Evolutionary conservation across 2,329 filamentous ascomycete species (phyloP), one percentile per base, ranked within the genome.

Genomic region (Calycina marina): DNA sequence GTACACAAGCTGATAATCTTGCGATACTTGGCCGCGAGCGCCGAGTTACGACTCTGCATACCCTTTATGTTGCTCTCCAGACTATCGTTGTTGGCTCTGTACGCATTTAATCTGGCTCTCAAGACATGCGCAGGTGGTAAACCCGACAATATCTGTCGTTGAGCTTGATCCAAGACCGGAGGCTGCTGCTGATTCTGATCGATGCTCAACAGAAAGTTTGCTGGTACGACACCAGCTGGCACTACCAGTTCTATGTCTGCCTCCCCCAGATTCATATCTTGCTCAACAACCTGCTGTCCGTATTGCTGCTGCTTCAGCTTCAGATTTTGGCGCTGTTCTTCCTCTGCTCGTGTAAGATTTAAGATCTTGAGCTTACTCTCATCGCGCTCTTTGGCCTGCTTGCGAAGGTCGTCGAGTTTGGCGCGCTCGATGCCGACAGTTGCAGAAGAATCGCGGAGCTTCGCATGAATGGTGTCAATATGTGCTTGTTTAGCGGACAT

Each of bases 1-100:
- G 85, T 93, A 52, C 88, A 94, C 9, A 94, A 61, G 33, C 79
- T 75, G 14, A 98, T 84, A 17, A 96, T 82, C 43, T 78, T 80
- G 15, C 85, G 71, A 53, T 94, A 94, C 56, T 90, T 84, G 43
- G 78, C 65, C 49, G 93, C 88, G 3, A 93, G 65, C 33, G 93
- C 85, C 4, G 75, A 77, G 45, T 83, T 88, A 38, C 81, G 75
- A 17, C 77, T 76, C 52, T 83, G 77, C 6, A 98, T 66, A 4
- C 69, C 69, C 12, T 69, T 67, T 2, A 84, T 76, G 44, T 78
- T 72, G 31, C 72, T 69, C 32, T 71, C 62, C 9, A 90, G 72
- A 12, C 67, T 62, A 25, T 68, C 63, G 27, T 84, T 83, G 28
- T 84, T 75, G 9, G 62, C 60, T 35, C 70, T 65, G 38, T 93